A percentile compares a stretch with the other conserved stretches of the same genome.
phyloP scores from a whole-genome alignment of 768 basidiomycete genomes.

The Psilocybe cyanescens region DNA sequence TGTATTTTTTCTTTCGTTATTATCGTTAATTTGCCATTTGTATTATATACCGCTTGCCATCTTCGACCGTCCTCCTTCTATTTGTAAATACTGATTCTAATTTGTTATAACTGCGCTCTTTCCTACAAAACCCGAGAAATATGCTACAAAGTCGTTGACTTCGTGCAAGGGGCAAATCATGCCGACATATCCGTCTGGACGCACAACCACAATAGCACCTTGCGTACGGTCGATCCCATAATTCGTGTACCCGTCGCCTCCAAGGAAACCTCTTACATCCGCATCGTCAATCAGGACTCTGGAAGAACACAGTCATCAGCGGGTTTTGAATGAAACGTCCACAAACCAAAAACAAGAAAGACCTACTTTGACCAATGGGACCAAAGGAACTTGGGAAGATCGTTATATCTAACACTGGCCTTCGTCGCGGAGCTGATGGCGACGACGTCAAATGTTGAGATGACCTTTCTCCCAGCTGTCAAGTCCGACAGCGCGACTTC shows the following conservation, averaged over 20 bases:
- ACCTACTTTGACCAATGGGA: slow-evolving; percentile 66
- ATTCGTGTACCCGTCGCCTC: slow-evolving; percentile 58
- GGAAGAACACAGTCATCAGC: background rate
- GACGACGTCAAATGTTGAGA: slow-evolving; percentile 46
- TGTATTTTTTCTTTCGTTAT: background rate
- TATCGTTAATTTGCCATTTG: background rate
- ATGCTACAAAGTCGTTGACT: slow-evolving; percentile 41
- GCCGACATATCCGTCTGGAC: slow-evolving; percentile 72
- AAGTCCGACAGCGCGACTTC: slow-evolving; percentile 33
- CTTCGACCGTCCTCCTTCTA: background rate
- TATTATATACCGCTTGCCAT: background rate
- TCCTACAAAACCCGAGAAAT: slow-evolving; percentile 36
- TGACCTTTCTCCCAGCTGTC: slow-evolving; percentile 27
- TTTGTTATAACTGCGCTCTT: background rate
- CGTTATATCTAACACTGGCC: slow-evolving; percentile 43
- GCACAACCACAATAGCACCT: slow-evolving; percentile 57
- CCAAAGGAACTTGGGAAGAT: slow-evolving; percentile 49
- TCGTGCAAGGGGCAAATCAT: slow-evolving; percentile 53
- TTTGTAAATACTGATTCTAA: background rate
- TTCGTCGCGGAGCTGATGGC: slow-evolving; percentile 42
- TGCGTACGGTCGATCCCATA: slow-evolving; percentile 49
- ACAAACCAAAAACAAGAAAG: background rate
- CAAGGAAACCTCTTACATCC: slow-evolving; percentile 44
- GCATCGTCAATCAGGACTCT: slow-evolving; percentile 67
- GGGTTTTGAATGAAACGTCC: background rate